Conservation (phyloP, 257 asterid species). For the Echium plantagineum region DNA sequence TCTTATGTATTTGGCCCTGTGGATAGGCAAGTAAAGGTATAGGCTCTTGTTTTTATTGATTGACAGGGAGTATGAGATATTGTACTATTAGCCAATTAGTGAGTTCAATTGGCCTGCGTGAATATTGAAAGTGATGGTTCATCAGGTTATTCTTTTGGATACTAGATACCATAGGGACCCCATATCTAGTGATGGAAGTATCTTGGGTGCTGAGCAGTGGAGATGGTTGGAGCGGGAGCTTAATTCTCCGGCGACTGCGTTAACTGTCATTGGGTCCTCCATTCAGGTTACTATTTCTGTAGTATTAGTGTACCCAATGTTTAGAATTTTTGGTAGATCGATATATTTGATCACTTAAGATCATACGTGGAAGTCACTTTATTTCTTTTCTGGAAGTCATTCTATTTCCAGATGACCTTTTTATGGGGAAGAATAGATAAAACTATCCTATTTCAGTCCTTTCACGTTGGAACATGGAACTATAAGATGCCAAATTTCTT, state of each 20-base stretch:
- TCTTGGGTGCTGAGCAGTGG: constrained; percentile 25
- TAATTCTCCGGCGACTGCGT: constrained; percentile 15
- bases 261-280: constrained; percentile 25
- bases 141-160: constrained; percentile 27
- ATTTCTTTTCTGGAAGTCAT: too few relatives aligned
- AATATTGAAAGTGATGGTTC: background rate
- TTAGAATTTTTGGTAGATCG: too few relatives aligned
- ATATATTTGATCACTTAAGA: too few relatives aligned
- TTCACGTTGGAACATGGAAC: too few relatives aligned
- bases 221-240: constrained; percentile 22
- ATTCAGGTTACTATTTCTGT: constrained; percentile 13
- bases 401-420: too few relatives aligned
- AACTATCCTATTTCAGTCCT: too few relatives aligned
- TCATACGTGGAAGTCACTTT: too few relatives aligned
- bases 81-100: background rate
- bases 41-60: background rate
- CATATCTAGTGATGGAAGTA: constrained; percentile 20
- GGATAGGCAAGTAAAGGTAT: constrained; percentile 27
- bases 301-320: background rate
- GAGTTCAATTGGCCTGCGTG: background rate
- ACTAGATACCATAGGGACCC: constrained; percentile 26
- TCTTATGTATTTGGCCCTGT: constrained; percentile 24
- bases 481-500: too few relatives aligned
- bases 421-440: too few relatives aligned
- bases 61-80: too few relatives aligned